Evolutionary conservation across 169 alveolate genomes (phyloP), one percentile per base, ranked within the genome.

Genomic region (Cryptosporidium canis): DNA sequence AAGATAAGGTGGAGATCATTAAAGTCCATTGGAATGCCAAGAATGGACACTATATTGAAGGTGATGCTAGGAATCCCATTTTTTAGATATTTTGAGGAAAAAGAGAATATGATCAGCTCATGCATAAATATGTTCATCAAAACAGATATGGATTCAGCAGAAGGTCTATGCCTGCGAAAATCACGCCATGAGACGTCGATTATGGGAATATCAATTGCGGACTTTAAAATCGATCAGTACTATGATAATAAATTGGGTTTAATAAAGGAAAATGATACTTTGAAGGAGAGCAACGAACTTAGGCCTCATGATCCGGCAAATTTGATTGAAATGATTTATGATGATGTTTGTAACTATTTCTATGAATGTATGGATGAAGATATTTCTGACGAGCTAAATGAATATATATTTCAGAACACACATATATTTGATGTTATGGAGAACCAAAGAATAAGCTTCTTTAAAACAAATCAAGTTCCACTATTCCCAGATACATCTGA

Each of bases 301-400:
- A 43, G 9, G 35, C 84, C 84, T 7, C 41, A 70, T 51, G 84
- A 70, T 14, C 53, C 67, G 16, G 84, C 84, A 0, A 70, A 70
- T 51, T 35, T 70, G 35, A 31, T 70, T 37, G 84, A 70, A 33
- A 55, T 58, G 64, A 63, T 77, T 24, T 61, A 77, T 45, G 70
- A 55, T 39, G 65, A 77, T 18, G 45, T 77, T 14, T 77, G 87
- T n/a, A 39, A 61, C 66, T 58, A 77, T 12, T 77, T 77, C 27
- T 77, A 77, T 39, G 72, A 77, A 58, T 77, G 87, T 37, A 58
- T 77, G 44, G 77, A 77, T 44, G 61, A 77, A 39, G 72, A 55
- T 43, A 29, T 77, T 16, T 21, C 56, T 5, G 77, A 56, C 8
- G 71, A 58, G 21, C 14, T 77, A 56, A 47, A 61, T 33, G 87